phyloP scores from a whole-genome alignment of 2,329 filamentous ascomycete species.

The Phoma sp. region DNA sequence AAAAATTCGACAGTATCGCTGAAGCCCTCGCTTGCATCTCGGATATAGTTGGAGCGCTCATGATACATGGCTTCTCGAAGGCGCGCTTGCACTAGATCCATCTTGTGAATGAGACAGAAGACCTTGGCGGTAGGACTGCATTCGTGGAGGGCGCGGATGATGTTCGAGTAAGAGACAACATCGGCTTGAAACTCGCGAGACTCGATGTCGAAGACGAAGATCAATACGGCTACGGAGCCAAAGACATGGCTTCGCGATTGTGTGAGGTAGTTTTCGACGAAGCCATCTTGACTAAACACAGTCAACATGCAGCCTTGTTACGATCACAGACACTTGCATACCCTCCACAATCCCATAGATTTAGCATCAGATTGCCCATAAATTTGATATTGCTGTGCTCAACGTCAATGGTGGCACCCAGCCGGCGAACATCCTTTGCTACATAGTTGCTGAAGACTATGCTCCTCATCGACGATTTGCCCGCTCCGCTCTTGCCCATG shows the following conservation, averaged over 20 bases:
- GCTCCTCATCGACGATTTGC: slow-evolving; percentile 97
- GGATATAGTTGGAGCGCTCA: slow-evolving; percentile 78
- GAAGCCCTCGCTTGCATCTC: slow-evolving; percentile 74
- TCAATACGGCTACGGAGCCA: slow-evolving; percentile 92
- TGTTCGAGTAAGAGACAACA: slow-evolving; percentile 87
- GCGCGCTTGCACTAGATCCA: slow-evolving; percentile 88
- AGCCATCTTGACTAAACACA: slow-evolving; percentile 80
- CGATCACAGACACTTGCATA: slow-evolving; percentile 47
- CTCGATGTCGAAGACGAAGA: slow-evolving; percentile 99
- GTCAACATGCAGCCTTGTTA: slow-evolving; percentile 14
- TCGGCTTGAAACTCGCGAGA: slow-evolving; percentile 93
- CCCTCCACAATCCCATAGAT: slow-evolving; percentile 98
- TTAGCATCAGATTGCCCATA: slow-evolving; percentile 94
- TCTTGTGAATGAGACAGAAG: slow-evolving; percentile 97
- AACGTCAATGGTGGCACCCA: slow-evolving; percentile 97
- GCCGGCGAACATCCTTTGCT: slow-evolving; percentile 87
- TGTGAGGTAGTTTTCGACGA: slow-evolving; percentile 97
- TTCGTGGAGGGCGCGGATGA: slow-evolving; percentile 86
- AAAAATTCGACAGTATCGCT: slow-evolving; percentile 76
- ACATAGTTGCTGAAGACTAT: slow-evolving; percentile 99
- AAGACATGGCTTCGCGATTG: slow-evolving; percentile 97
- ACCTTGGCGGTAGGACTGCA: slow-evolving; percentile 82
- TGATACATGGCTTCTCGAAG: slow-evolving; percentile 83
- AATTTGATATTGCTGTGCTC: slow-evolving; percentile 99
- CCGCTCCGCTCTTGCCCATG: slow-evolving; percentile 92